Evolutionary conservation across 1,284 basidiomycete species (phyloP), one percentile per base, ranked within the genome.

Genomic region (Tranzscheliella williamsii): DNA sequence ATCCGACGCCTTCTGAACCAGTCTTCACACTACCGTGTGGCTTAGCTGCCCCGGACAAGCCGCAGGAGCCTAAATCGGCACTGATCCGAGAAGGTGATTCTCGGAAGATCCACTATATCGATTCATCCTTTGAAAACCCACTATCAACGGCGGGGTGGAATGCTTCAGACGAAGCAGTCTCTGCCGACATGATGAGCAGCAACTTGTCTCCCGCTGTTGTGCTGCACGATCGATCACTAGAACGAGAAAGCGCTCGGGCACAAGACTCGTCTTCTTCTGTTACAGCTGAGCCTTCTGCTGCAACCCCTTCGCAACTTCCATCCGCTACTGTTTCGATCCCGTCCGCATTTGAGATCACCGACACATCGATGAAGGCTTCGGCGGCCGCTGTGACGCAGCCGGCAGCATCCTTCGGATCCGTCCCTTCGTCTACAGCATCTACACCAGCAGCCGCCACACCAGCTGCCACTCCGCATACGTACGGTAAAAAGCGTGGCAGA

Each of bases 41-140:
- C n/a, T n/a, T n/a, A n/a, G n/a, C n/a, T n/a, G n/a, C n/a, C n/a
- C n/a, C n/a, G n/a, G n/a, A n/a, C n/a, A n/a, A 27, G 26, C 26
- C 15, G 26, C 26, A 27, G 26, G n/a, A n/a, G n/a, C n/a, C n/a
- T n/a, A n/a, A n/a, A n/a, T n/a, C n/a, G n/a, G n/a, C n/a, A n/a
- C n/a, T n/a, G n/a, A n/a, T n/a, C n/a, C n/a, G n/a, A n/a, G n/a
- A n/a, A n/a, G n/a, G n/a, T n/a, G n/a, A n/a, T n/a, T n/a, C 42
- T 33, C 51, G 55, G 29, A 54, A 42, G 43, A 64, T 64, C 17
- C 55, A 64, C 31, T 51, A 64, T 29, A 54, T 64, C 22, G 55
- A 64, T 13, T 27, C 26, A 27, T 27, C 26, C 8, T 15, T 8
- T 15, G 26, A 8, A 15, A 8, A 8, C 26, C 26, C 8, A 15